Evolutionary conservation across 2,329 filamentous ascomycete species (phyloP).

Genomic region (Clarireedia paspali): DNA sequence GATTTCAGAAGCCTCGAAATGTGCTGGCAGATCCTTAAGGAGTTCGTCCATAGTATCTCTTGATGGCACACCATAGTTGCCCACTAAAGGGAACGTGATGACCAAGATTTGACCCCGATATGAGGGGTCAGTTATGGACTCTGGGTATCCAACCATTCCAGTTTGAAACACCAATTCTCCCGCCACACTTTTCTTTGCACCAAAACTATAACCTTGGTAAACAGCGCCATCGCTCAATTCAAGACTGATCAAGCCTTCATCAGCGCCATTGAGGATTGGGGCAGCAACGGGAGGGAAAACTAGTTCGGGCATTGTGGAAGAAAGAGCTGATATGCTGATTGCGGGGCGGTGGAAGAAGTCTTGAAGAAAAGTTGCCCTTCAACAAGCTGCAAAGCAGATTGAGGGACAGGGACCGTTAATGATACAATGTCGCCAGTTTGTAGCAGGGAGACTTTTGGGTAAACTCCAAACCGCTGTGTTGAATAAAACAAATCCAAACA

Average conservation of each 20-base stretch:
- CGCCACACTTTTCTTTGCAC: conserved; percentile 86
- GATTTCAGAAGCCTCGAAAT: conserved; percentile 90
- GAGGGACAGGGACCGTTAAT: conserved; percentile 7
- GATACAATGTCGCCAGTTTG: conserved; percentile 7
- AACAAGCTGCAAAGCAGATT: conserved; percentile 16
- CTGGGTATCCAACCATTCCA: conserved; percentile 97
- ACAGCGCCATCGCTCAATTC: conserved; percentile 88
- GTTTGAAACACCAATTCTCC: conserved; percentile 99
- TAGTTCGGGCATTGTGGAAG: conserved; percentile 11
- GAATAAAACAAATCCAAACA: too few relatives aligned
- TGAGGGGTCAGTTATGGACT: conserved; percentile 82
- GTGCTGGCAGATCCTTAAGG: conserved; percentile 74
- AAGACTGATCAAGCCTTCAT: conserved; percentile 67
- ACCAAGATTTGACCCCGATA: conserved; percentile 92
- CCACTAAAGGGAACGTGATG: conserved; percentile 89
- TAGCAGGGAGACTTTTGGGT: neutral
- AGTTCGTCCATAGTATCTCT: conserved; percentile 78
- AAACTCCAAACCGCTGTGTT: too few relatives aligned
- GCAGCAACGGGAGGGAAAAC: conserved; percentile 20
- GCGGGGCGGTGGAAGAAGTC: neutral
- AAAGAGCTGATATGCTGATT: neutral
- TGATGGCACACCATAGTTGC: conserved; percentile 95
- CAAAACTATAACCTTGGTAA: conserved; percentile 94
- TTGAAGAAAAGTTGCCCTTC: conserved; percentile 7
- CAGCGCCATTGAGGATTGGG: conserved; percentile 22